Conservation (phyloP, 257 asterid genomes). For the Solanum piurae region DNA sequence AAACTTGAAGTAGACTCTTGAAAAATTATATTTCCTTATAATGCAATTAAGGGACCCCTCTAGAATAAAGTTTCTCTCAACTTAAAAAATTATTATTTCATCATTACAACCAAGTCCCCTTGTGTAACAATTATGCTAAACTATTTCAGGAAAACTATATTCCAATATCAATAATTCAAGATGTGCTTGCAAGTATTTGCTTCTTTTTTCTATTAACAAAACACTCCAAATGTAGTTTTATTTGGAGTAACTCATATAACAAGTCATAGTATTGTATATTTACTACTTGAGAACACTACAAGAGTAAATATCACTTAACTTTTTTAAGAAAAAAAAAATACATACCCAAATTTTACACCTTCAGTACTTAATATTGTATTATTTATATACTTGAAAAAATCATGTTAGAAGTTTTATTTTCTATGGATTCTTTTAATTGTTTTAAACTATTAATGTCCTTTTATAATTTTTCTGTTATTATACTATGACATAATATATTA, state of each 20-base stretch:
- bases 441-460: background rate
- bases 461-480: background rate
- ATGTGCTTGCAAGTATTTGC: background rate
- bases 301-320: background rate
- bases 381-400: background rate
- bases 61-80: background rate
- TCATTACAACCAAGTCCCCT: background rate
- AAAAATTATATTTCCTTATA: conserved; percentile 18
- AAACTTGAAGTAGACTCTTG: conserved; percentile 22
- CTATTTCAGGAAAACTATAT: background rate
- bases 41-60: conserved; percentile 10
- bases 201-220: background rate
- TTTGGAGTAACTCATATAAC: background rate
- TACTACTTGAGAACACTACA: background rate
- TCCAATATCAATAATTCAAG: background rate
- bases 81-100: background rate
- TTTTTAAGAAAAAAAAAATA: too few species aligned
- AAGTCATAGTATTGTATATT: background rate
- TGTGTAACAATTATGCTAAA: background rate
- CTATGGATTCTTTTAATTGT: background rate
- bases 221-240: background rate
- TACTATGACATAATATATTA: background rate
- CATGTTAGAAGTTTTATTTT: background rate
- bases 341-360: background rate
- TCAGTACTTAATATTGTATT: background rate